These are phyloP conservation scores for Saccharum officinarum DNA, from an alignment of 176 grass and related monocot genomes.

Conservation along the genomic window DNA sequence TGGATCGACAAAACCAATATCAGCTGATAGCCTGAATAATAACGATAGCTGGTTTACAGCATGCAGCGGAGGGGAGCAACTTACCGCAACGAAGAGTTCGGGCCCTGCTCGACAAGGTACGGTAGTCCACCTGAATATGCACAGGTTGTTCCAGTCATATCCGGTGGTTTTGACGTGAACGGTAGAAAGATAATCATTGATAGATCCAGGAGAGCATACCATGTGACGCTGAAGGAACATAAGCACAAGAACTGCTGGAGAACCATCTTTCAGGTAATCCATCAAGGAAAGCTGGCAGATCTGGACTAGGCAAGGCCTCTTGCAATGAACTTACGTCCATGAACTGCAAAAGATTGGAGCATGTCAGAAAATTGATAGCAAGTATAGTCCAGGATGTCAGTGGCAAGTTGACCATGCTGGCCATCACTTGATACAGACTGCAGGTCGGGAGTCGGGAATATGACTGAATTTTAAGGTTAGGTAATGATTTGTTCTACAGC, in stretches of 20 bases:
- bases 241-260: slow-evolving; percentile 39
- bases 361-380: slow-evolving; percentile 27
- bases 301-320: slow-evolving; percentile 45
- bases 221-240: slow-evolving; percentile 43
- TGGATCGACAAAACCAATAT: slow-evolving; percentile 29
- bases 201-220: slow-evolving; percentile 48
- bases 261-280: slow-evolving; percentile 66
- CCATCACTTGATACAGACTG: slow-evolving; percentile 12
- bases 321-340: slow-evolving; percentile 55
- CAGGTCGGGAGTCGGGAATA: background rate
- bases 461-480: background rate
- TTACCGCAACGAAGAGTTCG: slow-evolving; percentile 59
- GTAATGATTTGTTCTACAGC: background rate
- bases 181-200: background rate
- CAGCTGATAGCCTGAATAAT: slow-evolving; percentile 13
- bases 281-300: slow-evolving; percentile 48
- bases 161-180: background rate
- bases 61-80: slow-evolving; percentile 30
- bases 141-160: slow-evolving; percentile 1
- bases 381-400: background rate
- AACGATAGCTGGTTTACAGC: background rate
- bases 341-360: slow-evolving; percentile 52
- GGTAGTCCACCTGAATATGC: slow-evolving; percentile 50
- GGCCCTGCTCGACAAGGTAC: slow-evolving; percentile 44
- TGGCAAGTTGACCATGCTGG: background rate